Evolutionary conservation across 1,284 basidiomycete species (phyloP).

Genomic region (Meira nashicola): DNA sequence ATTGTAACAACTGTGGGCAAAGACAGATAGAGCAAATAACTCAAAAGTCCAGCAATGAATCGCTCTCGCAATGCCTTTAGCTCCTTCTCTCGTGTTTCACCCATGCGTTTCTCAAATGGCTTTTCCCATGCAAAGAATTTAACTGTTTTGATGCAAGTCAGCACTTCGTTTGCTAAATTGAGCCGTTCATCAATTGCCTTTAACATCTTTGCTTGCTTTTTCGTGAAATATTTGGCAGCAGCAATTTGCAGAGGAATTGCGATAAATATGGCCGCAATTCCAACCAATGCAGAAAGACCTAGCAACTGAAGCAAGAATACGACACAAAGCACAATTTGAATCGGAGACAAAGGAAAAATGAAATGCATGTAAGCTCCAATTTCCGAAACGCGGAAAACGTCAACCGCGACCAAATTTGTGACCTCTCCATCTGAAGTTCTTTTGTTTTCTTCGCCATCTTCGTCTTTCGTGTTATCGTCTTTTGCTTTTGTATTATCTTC

Average conservation of each 20-base stretch:
- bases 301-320: conserved; percentile 57
- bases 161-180: conserved; percentile 59
- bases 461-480: background rate
- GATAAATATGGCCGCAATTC: conserved; percentile 47
- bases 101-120: conserved; percentile 57
- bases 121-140: conserved; percentile 59
- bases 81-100: conserved; percentile 55
- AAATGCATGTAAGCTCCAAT: conserved; percentile 53
- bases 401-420: conserved; percentile 59
- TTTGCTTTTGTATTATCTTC: conserved; percentile 5
- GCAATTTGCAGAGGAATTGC: conserved; percentile 44
- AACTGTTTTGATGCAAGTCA: conserved; percentile 57
- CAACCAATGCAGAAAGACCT: conserved; percentile 57
- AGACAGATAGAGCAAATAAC: conserved; percentile 56
- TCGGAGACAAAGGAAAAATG: conserved; percentile 54
- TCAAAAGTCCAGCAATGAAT: conserved; percentile 54
- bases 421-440: conserved; percentile 58
- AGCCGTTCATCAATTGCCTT: conserved; percentile 59
- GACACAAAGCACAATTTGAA: conserved; percentile 57
- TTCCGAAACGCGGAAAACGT: conserved; percentile 55
- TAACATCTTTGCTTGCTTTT: conserved; percentile 56
- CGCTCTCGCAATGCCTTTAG: conserved; percentile 55
- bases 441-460: conserved; percentile 13
- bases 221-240: conserved; percentile 55
- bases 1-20: conserved; percentile 65